Evolutionary conservation across 495 filamentous ascomycete genomes (phyloP), one percentile per base, ranked within the genome.

Genomic region (Aspergillus sclerotiicarbonarius): DNA sequence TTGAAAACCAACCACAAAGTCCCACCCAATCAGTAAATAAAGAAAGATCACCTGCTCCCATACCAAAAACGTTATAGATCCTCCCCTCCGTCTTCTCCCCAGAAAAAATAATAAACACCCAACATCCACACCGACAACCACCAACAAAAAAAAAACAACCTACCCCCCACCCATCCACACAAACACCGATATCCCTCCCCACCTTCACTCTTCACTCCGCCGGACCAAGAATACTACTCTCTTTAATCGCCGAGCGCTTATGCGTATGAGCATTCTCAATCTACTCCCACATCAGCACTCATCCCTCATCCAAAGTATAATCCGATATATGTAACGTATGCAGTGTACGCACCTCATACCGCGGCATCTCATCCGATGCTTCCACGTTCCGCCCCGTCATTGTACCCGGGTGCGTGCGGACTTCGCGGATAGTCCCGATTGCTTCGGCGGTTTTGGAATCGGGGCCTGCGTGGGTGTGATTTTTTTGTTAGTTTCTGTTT

Each of bases 261-360:
- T 62, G 67, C 31, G 69, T 75, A 19, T 68, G 59, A 47, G 51
- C 50, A 39, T 75, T 75, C 53, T 75, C 72, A 51, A 75, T 67
- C 65, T 71, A 32, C 32, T 18, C 9, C 9, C 33, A 16, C 33
- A 35, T 35, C 33, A 35, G 33, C 33, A 35, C 37, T n/a, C 9
- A 41, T n/a, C 37, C 37, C 10, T 3, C 35, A 37, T 12, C 35
- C 5, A 37, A 12, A 41, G 13, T n/a, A 12, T 15, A 13, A 12
- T n/a, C 13, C 13, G n/a, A 41, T 6, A n/a, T 12, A 41, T 15
- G 13, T 15, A 41, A 41, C 5, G 13, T 15, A 41, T 12, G n/a
- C 4, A 2, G n/a, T 15, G 37, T 15, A 41, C 37, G 15, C n/a
- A 41, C 37, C 37, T n/a, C 37, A 41, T 41, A 41, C 37, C 37